Percentiles rank a stretch among this genome's conserved stretches.
Conservation (phyloP, 192 early-diverging fungal species). For the Gryganskiella cystojenkinii region DNA sequence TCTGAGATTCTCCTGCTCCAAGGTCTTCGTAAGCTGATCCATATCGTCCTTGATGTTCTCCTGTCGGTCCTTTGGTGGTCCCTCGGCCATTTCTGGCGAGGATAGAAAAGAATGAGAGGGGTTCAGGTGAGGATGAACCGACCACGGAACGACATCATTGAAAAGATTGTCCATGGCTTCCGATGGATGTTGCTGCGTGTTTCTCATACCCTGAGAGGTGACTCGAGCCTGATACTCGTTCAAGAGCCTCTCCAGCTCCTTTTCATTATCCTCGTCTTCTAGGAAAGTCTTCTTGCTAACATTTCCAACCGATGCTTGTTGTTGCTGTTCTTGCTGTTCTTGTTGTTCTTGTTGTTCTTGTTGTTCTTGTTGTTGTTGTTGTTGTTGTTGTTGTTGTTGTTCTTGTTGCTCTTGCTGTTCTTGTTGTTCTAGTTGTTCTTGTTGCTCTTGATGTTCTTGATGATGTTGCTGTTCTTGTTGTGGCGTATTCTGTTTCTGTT, state of each 20-base stretch:
- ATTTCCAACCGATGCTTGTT: too few species aligned
- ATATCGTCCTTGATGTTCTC: too few species aligned
- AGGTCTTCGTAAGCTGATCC: too few species aligned
- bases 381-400: neutral
- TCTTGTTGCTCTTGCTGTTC: neutral
- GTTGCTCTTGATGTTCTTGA: neutral
- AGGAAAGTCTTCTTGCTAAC: too few species aligned
- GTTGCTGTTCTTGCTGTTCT: neutral
- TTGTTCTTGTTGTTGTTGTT: neutral
- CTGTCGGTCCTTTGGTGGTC: too few species aligned
- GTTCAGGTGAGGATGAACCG: too few species aligned
- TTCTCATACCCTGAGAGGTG: too few species aligned
- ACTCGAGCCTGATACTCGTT: constrained; percentile 4
- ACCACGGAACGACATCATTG: too few species aligned
- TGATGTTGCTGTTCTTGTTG: constrained; percentile 2
- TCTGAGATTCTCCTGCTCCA: neutral
- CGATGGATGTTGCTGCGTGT: too few species aligned
- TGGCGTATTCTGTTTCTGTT: neutral
- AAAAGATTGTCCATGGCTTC: too few species aligned
- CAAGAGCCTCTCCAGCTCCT: constrained; percentile 1
- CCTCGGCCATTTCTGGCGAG: too few species aligned
- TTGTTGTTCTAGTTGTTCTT: neutral
- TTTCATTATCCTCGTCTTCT: neutral
- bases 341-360: neutral
- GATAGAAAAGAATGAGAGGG: too few species aligned